Base-by-base conservation (phyloP, 768 basidiomycete genomes). In the Lactifluus subvellereus region DNA sequence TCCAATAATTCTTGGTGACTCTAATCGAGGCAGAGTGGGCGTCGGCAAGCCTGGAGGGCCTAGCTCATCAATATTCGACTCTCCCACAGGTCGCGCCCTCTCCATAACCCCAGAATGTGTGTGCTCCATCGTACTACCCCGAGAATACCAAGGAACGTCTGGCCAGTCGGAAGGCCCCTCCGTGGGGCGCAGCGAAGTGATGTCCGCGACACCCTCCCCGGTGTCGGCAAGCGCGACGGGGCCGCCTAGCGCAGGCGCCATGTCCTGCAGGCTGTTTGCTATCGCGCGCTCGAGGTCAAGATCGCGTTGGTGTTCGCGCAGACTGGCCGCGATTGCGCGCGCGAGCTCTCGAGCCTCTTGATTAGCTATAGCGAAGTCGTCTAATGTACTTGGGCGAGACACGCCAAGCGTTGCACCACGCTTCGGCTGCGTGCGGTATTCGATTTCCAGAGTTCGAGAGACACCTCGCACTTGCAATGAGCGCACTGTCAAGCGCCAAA, bases 1-100 rank as follows among this genome's bases (percentile, higher is more conserved):
- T 14, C 92, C 93, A 30, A 96, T 84, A 42, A 91, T 82, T 18
- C 74, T 73, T 55, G 74, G 71, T 33, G 33, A 13, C 18, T 49
- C 45, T 22, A 27, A 32, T 35, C 1, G 38, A 20, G 33, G 30
- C 4, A n/a, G 38, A 53, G 35, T 33, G 13, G 55, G 20, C 11
- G 27, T 16, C 20, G n/a, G 38, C 32, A 30, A 42, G 11, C 20
- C 48, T 30, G 18, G 20, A 22, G 38, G 4, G 16, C 47, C 52
- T 9, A n/a, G 32, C 14, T 22, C 38, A 4, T 43, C 45, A 43
- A 27, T 50, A 9, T 38, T 30, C 9, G 3, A 43, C 37, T 35
- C 64, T n/a, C 32, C 45, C 7, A 9, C 43, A 5, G 37, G 51
- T 13, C 8, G 42, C 8, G 16, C 16, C 5, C 2, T 48, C 48